These are phyloP conservation scores for Aspergillus tubingensis DNA, from an alignment of 2,329 filamentous ascomycete genomes.

Conservation along the genomic window DNA sequence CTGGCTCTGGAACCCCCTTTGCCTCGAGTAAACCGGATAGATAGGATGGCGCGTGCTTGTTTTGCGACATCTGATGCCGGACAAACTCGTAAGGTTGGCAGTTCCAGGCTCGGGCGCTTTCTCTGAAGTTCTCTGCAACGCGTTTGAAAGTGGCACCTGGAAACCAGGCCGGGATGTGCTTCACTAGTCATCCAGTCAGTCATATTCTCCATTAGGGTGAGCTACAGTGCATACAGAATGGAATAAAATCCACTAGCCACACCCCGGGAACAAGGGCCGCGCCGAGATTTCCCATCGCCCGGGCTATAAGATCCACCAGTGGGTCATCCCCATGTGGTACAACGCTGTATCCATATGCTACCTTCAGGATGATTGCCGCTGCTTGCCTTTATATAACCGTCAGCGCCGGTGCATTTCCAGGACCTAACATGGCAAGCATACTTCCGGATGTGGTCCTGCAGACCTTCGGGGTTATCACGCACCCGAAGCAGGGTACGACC, in stretches of 20 bases:
- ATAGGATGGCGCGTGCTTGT: constrained; percentile 17
- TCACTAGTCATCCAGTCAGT: constrained; percentile 9
- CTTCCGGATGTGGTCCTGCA: constrained; percentile 49
- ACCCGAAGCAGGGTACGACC: constrained; percentile 48
- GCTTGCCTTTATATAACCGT: constrained; percentile 32
- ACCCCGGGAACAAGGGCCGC: constrained; percentile 7
- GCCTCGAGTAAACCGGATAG: constrained; percentile 21
- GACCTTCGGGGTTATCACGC: constrained; percentile 39
- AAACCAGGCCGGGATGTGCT: constrained; percentile 11
- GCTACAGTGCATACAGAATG: constrained; percentile 9
- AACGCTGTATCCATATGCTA: constrained; percentile 51
- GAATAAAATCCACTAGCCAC: constrained; percentile 19
- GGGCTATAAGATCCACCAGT: constrained; percentile 45
- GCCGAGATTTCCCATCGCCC: constrained; percentile 45
- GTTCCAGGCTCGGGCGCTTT: constrained; percentile 34
- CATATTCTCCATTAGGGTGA: background rate
- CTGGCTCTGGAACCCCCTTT: constrained; percentile 5
- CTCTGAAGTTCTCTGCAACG: background rate
- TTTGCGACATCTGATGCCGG: constrained; percentile 14
- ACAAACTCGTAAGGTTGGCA: constrained; percentile 44
- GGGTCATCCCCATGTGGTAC: constrained; percentile 44
- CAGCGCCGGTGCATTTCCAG: background rate
- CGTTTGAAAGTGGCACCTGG: constrained; percentile 7
- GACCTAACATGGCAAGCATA: constrained; percentile 23
- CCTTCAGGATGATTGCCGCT: constrained; percentile 46